These are phyloP conservation scores for Tubosaeta sp. DNA, from an alignment of 768 basidiomycete genomes.

Conservation along the genomic window DNA sequence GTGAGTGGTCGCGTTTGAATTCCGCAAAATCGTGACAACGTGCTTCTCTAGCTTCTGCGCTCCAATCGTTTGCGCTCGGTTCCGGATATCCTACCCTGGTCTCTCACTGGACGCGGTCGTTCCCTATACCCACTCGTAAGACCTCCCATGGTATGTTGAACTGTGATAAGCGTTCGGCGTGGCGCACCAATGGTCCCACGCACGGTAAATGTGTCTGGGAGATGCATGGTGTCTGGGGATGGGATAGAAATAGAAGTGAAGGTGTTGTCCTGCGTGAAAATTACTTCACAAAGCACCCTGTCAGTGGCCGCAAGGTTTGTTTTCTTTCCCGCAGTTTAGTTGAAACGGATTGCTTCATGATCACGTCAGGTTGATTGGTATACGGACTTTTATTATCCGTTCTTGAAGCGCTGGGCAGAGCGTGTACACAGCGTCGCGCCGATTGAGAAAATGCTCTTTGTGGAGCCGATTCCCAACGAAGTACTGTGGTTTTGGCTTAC, in stretches of 20 bases:
- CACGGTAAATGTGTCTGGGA: slow-evolving; percentile 78
- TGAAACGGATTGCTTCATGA: neutral
- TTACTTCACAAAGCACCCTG: slow-evolving; percentile 76
- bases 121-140: slow-evolving; percentile 79
- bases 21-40: neutral
- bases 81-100: slow-evolving; percentile 80
- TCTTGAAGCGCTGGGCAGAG: slow-evolving; percentile 63
- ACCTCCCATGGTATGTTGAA: slow-evolving; percentile 61
- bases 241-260: slow-evolving; percentile 60
- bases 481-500: slow-evolving; percentile 34
- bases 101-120: slow-evolving; percentile 79
- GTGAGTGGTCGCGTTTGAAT: slow-evolving; percentile 40
- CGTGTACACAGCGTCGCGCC: slow-evolving; percentile 48
- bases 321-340: neutral
- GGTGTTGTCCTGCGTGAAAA: slow-evolving; percentile 77
- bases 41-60: slow-evolving; percentile 57
- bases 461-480: slow-evolving; percentile 93
- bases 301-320: slow-evolving; percentile 55
- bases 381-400: slow-evolving; percentile 78
- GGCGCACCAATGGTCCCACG: slow-evolving; percentile 74
- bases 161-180: slow-evolving; percentile 52
- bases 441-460: slow-evolving; percentile 60
- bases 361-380: slow-evolving; percentile 74
- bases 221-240: slow-evolving; percentile 92
- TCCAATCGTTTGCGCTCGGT: slow-evolving; percentile 91